Evolutionary conservation across 176 grass and related monocot species (phyloP).

Genomic region (Canna indica): DNA sequence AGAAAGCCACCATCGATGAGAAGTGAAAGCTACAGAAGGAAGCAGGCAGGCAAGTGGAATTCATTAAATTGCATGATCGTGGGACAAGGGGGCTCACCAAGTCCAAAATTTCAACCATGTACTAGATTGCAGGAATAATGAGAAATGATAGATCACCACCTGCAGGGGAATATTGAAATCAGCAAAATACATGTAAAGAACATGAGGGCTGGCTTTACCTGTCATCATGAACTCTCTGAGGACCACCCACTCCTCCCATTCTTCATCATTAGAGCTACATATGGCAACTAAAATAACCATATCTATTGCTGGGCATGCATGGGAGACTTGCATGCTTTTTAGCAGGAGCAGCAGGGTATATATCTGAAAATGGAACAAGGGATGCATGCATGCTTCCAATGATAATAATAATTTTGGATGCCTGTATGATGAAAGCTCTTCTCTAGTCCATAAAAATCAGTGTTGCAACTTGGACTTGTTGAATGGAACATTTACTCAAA

Average conservation of each 20-base stretch:
- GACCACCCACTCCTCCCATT: not conserved
- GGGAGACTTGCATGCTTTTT: not conserved
- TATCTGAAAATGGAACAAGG: not conserved
- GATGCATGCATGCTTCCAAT: not conserved
- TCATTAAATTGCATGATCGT: not conserved
- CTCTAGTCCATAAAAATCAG: too few relatives aligned
- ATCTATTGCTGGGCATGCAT: not conserved
- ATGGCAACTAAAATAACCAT: not conserved
- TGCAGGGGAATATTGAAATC: conserved; percentile 8
- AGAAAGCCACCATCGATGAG: not conserved
- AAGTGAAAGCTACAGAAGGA: not conserved
- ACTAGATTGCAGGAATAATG: conserved; percentile 17
- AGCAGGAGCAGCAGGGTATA: too few relatives aligned
- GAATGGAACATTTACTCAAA: too few relatives aligned
- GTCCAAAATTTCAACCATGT: conserved; percentile 8
- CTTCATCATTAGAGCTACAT: conserved; percentile 3
- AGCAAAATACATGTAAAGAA: not conserved
- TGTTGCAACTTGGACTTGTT: too few relatives aligned
- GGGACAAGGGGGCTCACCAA: not conserved
- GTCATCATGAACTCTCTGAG: not conserved
- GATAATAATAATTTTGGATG: too few relatives aligned
- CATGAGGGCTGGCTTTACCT: not conserved
- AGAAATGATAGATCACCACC: conserved; percentile 7
- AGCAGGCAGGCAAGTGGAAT: not conserved
- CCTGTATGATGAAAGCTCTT: too few relatives aligned